Evolutionary conservation across 257 asterid genomes (phyloP).

Genomic region (Agastache rugosa): DNA sequence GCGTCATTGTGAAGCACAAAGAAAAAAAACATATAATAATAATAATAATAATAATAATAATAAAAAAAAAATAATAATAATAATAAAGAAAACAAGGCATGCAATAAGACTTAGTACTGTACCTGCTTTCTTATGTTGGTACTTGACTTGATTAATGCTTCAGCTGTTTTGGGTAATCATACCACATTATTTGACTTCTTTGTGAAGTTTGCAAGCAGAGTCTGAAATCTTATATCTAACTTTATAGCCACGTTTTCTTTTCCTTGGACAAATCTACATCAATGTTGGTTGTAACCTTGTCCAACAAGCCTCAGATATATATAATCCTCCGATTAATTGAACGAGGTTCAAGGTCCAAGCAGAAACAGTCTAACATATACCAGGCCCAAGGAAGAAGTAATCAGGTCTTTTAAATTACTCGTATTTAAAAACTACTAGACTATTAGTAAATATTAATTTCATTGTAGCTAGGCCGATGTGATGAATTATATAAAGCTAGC

Average conservation of each 20-base stretch:
- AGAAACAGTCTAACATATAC: not conserved
- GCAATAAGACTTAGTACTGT: conserved; percentile 19
- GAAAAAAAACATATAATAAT: not conserved
- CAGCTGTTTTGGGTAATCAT: conserved; percentile 39
- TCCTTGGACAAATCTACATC: not conserved
- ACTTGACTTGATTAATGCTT: conserved; percentile 9
- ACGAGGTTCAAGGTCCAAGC: not conserved
- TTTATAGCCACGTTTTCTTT: not conserved
- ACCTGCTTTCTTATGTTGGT: not conserved
- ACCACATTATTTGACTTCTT: conserved; percentile 19
- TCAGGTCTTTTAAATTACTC: too few species aligned
- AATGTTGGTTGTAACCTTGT: not conserved
- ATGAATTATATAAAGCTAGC: not conserved
- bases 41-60: too few species aligned
- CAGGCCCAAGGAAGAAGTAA: too few species aligned
- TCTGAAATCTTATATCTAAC: too few species aligned
- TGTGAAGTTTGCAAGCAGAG: conserved; percentile 17
- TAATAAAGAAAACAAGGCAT: conserved; percentile 16
- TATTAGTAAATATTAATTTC: too few species aligned
- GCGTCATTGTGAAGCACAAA: conserved; percentile 33
- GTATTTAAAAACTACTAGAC: too few species aligned
- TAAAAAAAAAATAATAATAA: too few species aligned
- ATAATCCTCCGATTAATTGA: not conserved
- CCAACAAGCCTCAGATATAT: not conserved
- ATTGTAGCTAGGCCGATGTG: too few species aligned